Base-by-base conservation (phyloP, 352 stramenopile genomes). In the Phytopythium ostracodes region DNA sequence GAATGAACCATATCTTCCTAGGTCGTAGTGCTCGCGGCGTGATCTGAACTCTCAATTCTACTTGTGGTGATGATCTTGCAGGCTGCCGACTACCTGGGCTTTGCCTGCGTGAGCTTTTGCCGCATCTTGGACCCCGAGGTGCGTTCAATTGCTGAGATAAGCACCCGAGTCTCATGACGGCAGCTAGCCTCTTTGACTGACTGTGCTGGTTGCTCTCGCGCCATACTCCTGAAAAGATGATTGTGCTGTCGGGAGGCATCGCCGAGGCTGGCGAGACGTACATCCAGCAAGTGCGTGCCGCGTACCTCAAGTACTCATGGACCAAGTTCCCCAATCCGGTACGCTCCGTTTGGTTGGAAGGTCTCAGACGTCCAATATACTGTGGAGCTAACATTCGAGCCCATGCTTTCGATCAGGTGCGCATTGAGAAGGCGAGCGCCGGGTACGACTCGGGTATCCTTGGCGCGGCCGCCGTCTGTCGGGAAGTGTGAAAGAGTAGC, bases 371-470 rank as follows among this genome's bases (percentile, higher is more conserved):
- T 10, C 33, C 10, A 38, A 1, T 14, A 38, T 11, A 14, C 10
- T 25, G 18, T 10, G 18, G 20, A 49, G 17, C 40, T 49, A 12
- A 49, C 42, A 8, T 3, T 33, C 29, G 29, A 33, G 29, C 7
- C 29, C 4, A 24, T 17, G 42, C 42, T 7, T 49, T 24, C 18
- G 25, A 4, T 5, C 5, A 91, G 82, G 79, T 91, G 52, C 68
- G 63, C 38, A 91, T 94, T 61, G 83, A 91, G 60, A 92, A 91
- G 56, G 79, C 84, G 22, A 91, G 70, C 35, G 84, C 79, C 4
- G 86, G 86, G n/a, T 95, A 95, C 65, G 77, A 92, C 66, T 87
- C 84, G 18, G 86, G 86, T 6, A 90, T 95, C 66, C 88, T 95
- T 52, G 86, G 86, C 38, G 84, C 82, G 4, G 86, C 81, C 10